These are phyloP conservation scores for Straminergon stramineum DNA, from an alignment of 225 moss, liverwort and hornwort genomes.

Conservation along the genomic window DNA sequence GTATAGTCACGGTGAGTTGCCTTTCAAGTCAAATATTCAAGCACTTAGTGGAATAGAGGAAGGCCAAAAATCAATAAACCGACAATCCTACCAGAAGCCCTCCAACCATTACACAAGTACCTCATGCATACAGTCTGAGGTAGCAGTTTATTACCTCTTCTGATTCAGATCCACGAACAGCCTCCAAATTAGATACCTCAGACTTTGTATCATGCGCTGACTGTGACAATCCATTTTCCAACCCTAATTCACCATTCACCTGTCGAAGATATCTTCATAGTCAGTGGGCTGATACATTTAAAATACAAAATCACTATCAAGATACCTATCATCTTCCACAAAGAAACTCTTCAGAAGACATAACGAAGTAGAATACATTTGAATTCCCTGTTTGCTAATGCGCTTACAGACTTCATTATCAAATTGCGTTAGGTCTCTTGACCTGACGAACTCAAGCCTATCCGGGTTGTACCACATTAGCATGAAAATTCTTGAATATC, in stretches of 20 bases:
- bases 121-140: neutral
- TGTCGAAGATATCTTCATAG: neutral
- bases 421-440: neutral
- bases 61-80: neutral
- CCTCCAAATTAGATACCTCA: slow-evolving; percentile 21
- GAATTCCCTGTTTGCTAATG: neutral
- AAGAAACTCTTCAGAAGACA: neutral
- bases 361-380: neutral
- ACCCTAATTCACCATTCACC: slow-evolving; percentile 24
- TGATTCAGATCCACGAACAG: slow-evolving; percentile 6
- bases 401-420: neutral
- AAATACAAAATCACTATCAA: neutral
- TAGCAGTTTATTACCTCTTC: slow-evolving; percentile 24
- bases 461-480: neutral
- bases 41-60: neutral
- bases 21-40: neutral
- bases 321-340: neutral
- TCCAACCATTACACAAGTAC: neutral
- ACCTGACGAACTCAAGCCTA: neutral
- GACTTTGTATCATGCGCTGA: slow-evolving; percentile 27
- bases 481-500: neutral
- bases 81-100: neutral
- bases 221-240: slow-evolving; percentile 46
- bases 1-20: neutral
- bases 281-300: neutral